A percentile compares a stretch with the other conserved stretches of the same genome.
phyloP scores from a whole-genome alignment of 495 filamentous ascomycete species.

The Parathielavia appendiculata region DNA sequence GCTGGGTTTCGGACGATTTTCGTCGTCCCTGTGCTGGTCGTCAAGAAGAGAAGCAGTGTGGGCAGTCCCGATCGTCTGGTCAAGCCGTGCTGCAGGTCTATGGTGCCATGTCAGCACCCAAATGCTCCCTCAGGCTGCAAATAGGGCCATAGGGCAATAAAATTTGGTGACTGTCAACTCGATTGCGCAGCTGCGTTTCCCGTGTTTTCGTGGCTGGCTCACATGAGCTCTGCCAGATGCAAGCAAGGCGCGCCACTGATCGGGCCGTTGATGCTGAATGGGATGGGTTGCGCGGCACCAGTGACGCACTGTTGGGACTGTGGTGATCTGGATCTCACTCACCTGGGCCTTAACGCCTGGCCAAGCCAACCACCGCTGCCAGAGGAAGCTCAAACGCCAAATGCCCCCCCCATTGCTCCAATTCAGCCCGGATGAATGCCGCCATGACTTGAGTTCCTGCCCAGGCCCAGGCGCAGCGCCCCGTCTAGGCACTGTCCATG shows the following conservation, averaged over 20 bases:
- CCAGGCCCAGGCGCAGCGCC: conserved; percentile 14
- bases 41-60: neutral
- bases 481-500: conserved; percentile 45
- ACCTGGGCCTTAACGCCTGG: conserved; percentile 16
- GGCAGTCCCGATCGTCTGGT: conserved; percentile 10
- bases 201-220: conserved; percentile 2
- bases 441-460: conserved; percentile 13
- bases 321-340: conserved; percentile 18
- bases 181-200: neutral
- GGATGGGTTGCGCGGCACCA: neutral
- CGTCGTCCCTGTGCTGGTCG: neutral
- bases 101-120: conserved; percentile 11
- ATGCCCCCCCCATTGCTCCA: neutral
- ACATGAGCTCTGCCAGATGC: conserved; percentile 2
- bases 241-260: conserved; percentile 15
- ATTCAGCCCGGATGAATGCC: neutral
- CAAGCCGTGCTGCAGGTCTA: conserved; percentile 2
- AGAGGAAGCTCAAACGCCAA: too few relatives aligned
- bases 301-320: neutral
- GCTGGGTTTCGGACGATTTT: neutral
- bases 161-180: neutral
- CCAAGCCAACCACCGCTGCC: neutral
- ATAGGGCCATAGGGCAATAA: neutral
- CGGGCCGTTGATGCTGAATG: neutral
- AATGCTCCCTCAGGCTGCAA: neutral